Percentiles rank a stretch among this genome's conserved stretches.
Conservation (phyloP, 2,329 filamentous ascomycete genomes). For the Sporothrix schenckii region DNA sequence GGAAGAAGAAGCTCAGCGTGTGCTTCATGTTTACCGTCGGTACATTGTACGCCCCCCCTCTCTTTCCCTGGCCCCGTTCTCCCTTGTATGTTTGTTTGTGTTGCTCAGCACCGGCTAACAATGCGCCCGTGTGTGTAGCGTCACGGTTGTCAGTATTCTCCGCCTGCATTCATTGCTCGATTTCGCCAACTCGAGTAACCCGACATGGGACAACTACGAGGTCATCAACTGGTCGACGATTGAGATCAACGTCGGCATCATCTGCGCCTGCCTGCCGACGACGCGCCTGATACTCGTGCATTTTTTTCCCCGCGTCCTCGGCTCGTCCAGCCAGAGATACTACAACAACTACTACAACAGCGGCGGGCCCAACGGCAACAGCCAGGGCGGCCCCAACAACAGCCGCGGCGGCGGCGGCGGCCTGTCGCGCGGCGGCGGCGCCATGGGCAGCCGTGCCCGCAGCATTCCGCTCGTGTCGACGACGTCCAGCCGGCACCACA, state of each 20-base stretch:
- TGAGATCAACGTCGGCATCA: conserved; percentile 44
- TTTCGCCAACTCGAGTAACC: conserved; percentile 41
- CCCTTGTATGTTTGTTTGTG: too few relatives aligned
- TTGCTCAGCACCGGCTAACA: too few relatives aligned
- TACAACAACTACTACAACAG: conserved; percentile 30
- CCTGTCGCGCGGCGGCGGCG: neutral
- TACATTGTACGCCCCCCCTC: conserved; percentile 39
- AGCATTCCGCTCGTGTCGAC: conserved; percentile 32
- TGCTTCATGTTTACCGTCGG: conserved; percentile 54
- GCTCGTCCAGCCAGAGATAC: conserved; percentile 28
- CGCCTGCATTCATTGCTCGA: conserved; percentile 41
- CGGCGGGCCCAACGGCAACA: neutral
- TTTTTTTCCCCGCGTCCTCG: conserved; percentile 38
- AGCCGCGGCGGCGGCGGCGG: neutral
- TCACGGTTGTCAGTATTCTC: conserved; percentile 43
- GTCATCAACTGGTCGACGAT: conserved; percentile 44
- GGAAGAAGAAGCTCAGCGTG: conserved; percentile 54
- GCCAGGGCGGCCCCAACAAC: neutral
- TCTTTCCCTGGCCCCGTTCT: neutral
- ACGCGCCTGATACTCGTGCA: conserved; percentile 41
- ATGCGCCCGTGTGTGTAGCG: conserved; percentile 31
- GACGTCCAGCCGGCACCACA: conserved; percentile 19
- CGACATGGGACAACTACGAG: conserved; percentile 42
- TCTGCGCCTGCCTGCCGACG: conserved; percentile 44
- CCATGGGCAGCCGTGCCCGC: conserved; percentile 11